Conservation (phyloP, 2,329 filamentous ascomycete genomes). For the Sporothrix globosa region DNA sequence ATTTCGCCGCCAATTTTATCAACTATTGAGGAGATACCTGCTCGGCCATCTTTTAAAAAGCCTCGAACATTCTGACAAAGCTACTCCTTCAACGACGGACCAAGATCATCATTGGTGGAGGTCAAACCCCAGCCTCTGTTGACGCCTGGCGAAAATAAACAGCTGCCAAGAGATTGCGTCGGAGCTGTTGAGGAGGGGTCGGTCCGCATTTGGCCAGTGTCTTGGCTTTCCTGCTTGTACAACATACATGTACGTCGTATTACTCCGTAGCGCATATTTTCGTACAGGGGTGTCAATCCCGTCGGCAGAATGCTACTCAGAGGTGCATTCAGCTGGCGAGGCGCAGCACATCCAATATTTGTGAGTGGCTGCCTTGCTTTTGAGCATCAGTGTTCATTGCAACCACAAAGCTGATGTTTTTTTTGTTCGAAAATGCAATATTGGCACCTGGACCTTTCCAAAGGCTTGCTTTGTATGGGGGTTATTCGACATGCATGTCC, state of each 20-base stretch:
- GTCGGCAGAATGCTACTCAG: background rate
- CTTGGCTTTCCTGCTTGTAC: background rate
- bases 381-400: background rate
- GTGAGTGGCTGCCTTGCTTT: background rate
- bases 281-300: background rate
- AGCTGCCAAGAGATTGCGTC: background rate
- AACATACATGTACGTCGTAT: background rate
- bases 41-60: background rate
- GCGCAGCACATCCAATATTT: slow-evolving; percentile 20
- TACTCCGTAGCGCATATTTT: too few species aligned
- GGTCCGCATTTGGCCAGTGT: slow-evolving; percentile 11
- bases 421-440: background rate
- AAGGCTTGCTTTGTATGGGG: background rate
- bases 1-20: background rate
- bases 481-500: background rate
- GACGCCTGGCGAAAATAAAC: slow-evolving; percentile 9
- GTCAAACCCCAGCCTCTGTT: background rate
- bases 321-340: background rate
- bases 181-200: slow-evolving; percentile 4
- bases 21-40: background rate
- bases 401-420: background rate
- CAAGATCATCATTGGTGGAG: background rate
- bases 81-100: background rate
- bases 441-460: background rate
- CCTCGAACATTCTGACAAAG: background rate